These are phyloP conservation scores for Fistulinella staudtii DNA, from an alignment of 1,284 basidiomycete genomes.

Conservation along the genomic window DNA sequence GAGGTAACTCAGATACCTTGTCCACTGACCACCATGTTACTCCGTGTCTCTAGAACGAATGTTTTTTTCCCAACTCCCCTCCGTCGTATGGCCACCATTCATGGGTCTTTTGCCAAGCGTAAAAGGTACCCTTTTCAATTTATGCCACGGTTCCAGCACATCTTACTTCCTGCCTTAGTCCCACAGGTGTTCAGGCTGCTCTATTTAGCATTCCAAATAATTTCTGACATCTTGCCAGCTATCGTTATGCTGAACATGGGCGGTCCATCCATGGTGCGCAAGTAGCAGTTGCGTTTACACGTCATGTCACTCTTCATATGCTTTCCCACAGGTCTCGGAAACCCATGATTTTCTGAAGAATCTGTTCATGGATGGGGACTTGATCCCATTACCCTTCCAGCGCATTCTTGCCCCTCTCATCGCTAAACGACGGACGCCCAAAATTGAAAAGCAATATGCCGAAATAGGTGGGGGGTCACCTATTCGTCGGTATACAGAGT, in stretches of 20 bases:
- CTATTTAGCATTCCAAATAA: neutral
- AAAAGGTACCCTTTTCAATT: constrained; percentile 19
- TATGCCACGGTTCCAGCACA: neutral
- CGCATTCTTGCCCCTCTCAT: constrained; percentile 84
- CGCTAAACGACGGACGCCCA: constrained; percentile 87
- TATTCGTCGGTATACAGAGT: constrained; percentile 88
- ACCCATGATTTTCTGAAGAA: constrained; percentile 90
- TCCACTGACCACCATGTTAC: neutral
- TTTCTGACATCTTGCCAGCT: constrained; percentile 42
- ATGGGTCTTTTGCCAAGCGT: constrained; percentile 9
- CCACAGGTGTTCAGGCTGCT: constrained; percentile 23
- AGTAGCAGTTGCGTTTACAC: neutral
- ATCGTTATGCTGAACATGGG: constrained; percentile 99
- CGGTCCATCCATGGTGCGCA: constrained; percentile 83
- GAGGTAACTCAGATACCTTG: neutral
- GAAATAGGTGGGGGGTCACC: constrained; percentile 97
- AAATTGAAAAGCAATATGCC: constrained; percentile 92
- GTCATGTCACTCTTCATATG: neutral
- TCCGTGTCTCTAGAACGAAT: neutral
- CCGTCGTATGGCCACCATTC: constrained; percentile 26
- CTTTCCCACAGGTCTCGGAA: constrained; percentile 62
- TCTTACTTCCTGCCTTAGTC: constrained; percentile 21
- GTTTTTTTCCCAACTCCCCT: neutral
- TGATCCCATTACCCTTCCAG: constrained; percentile 96
- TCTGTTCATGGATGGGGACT: constrained; percentile 92